Evolutionary conservation across 129 eudicot genomes (phyloP).

Genomic region (Tagetes erecta): DNA sequence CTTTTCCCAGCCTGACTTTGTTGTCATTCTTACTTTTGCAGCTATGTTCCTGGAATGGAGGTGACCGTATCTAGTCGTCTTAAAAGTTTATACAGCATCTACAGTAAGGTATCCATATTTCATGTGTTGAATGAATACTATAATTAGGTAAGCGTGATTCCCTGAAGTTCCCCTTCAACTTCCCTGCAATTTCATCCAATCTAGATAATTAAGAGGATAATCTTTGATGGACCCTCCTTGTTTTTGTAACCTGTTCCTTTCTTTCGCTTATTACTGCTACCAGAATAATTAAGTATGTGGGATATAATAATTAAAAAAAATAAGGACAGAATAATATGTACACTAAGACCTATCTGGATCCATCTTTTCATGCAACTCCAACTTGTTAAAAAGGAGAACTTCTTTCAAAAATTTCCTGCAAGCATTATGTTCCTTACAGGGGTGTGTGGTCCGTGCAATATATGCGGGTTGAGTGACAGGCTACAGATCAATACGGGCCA

Average conservation of each 20-base stretch:
- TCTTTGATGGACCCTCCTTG: neutral
- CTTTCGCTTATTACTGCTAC: neutral
- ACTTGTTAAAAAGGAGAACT: too few species aligned
- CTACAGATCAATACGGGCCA: neutral
- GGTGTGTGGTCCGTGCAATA: neutral
- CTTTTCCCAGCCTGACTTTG: conserved; percentile 29
- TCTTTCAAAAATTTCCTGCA: too few species aligned
- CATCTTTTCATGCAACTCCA: too few species aligned
- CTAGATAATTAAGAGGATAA: neutral
- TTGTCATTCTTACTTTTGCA: conserved; percentile 43
- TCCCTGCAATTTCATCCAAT: conserved; percentile 4
- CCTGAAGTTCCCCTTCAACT: conserved; percentile 19
- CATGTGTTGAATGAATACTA: conserved; percentile 15
- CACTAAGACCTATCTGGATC: too few species aligned
- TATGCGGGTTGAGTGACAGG: neutral
- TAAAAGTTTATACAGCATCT: conserved; percentile 91
- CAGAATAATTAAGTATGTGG: neutral
- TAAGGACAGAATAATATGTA: too few species aligned
- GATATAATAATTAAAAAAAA: neutral
- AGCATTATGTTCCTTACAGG: too few species aligned
- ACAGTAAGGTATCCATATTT: conserved; percentile 64
- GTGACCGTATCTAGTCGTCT: conserved; percentile 88
- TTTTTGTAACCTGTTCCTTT: neutral
- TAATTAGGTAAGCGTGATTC: conserved; percentile 23
- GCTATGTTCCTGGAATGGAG: conserved; percentile 98